Base-by-base conservation (phyloP, 106 monocot species). In the Allium cepa region DNA sequence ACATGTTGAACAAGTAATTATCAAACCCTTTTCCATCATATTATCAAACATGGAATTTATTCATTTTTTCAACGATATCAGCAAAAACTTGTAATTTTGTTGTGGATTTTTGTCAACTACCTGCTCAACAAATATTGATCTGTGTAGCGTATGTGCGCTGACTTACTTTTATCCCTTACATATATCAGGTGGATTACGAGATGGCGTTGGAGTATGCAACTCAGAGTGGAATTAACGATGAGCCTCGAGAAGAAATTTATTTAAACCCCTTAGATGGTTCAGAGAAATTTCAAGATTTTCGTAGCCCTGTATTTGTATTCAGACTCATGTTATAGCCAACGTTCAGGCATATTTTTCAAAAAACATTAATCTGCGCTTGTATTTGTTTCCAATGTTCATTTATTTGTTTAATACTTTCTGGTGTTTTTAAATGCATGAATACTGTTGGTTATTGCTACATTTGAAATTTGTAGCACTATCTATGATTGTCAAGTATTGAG, bases 181-280 rank as follows among this genome's bases (percentile, higher is more conserved):
- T 15, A 66, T 1, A 15, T 69, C 64, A 89, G 88, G 88, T 89
- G 63, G 88, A 89, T 46, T 85, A 85, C 52, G 88, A 89, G 72
- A 89, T 89, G 88, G 88, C 85, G 14, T 59, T 89, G 45, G 88
- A 89, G 64, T 89, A 85, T 63, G 88, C 84, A 8, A 78, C 82
- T 16, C 88, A 89, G 60, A 89, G 85, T 67, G 85, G 88, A 59
- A 82, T 75, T n/a, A 85, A 74, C 11, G 88, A 89, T 71, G 82
- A 89, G 61, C 88, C 88, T 17, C 73, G 85, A 7, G 88, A 89
- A 82, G 79, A 62, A 18, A 69, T 89, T 63, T 85, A 82, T 82
- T 59, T 89, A 26, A 85, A 75, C 66, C 67, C 85, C 9, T 68
- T 89, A 26, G 88, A 82, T 47, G 72, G 63, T 46, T 77, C 77